These are phyloP conservation scores for Carex pumila DNA, from an alignment of 176 grass and related monocot species.

Conservation along the genomic window DNA sequence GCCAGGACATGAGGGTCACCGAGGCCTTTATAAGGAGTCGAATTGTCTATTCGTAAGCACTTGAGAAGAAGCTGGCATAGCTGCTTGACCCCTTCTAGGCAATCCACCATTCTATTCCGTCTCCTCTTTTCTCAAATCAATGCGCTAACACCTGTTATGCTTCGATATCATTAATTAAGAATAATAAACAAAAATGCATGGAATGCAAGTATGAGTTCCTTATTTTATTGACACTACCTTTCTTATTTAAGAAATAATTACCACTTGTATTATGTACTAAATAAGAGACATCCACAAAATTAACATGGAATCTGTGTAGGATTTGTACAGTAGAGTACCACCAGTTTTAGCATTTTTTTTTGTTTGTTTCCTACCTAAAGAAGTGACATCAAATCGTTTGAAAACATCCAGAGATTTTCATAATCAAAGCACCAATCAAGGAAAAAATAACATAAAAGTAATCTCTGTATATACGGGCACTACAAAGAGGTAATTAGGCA, in stretches of 20 bases:
- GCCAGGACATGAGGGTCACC: slow-evolving; percentile 70
- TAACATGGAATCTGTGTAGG: no score
- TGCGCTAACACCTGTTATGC: not conserved
- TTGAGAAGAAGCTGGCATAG: slow-evolving; percentile 43
- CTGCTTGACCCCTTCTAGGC: slow-evolving; percentile 64
- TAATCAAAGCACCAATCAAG: not conserved
- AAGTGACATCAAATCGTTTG: no score
- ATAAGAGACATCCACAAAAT: not conserved
- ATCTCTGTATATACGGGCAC: not conserved
- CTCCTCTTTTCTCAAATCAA: not conserved
- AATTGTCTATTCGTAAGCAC: slow-evolving; percentile 59
- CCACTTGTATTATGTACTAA: not conserved
- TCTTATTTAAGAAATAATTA: not conserved
- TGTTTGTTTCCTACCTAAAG: no score
- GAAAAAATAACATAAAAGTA: not conserved
- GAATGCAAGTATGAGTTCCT: not conserved
- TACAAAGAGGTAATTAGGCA: not conserved
- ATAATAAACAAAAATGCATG: not conserved
- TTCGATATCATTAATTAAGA: not conserved
- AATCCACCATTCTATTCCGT: slow-evolving; percentile 69
- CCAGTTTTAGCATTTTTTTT: no score
- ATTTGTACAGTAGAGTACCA: no score
- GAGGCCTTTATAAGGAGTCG: slow-evolving; percentile 56
- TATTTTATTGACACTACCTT: not conserved
- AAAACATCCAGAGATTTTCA: no score